Conservation (phyloP, 2,329 filamentous ascomycete species). For the Thelonectria blattea region DNA sequence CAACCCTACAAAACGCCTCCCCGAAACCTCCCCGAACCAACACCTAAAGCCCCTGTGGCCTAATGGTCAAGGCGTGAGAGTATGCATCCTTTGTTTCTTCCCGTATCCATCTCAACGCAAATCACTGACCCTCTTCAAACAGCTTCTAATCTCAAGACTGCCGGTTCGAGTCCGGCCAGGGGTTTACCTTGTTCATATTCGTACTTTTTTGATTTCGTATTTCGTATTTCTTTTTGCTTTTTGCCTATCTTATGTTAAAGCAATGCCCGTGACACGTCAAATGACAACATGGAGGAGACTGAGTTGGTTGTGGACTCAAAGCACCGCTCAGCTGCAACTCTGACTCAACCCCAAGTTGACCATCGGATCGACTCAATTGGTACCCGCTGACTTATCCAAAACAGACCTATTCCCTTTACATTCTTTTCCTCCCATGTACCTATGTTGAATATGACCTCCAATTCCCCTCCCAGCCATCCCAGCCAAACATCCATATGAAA, state of each 20-base stretch:
- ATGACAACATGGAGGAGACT: too few relatives aligned
- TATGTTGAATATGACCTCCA: slow-evolving; percentile 11
- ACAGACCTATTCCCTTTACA: not conserved
- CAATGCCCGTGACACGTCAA: not conserved
- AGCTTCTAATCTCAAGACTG: not conserved
- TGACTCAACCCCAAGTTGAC: not conserved
- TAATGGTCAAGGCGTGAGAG: not conserved
- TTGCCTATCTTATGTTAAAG: not conserved
- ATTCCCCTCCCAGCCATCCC: slow-evolving; percentile 7
- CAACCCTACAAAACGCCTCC: not conserved
- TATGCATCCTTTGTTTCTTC: not conserved
- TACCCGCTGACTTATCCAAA: not conserved
- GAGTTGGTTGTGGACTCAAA: not conserved
- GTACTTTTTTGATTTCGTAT: not conserved
- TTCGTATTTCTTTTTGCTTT: not conserved
- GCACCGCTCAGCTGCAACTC: too few relatives aligned
- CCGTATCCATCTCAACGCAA: not conserved
- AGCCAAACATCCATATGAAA: not conserved
- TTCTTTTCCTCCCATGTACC: slow-evolving; percentile 13
- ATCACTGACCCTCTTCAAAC: not conserved
- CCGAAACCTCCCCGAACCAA: not conserved
- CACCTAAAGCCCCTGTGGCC: not conserved
- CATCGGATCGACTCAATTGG: slow-evolving; percentile 8
- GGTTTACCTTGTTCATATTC: not conserved
- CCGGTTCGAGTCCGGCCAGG: not conserved